phyloP scores from a whole-genome alignment of 2,329 filamentous ascomycete genomes.

The Leptosphaerulina australis region DNA sequence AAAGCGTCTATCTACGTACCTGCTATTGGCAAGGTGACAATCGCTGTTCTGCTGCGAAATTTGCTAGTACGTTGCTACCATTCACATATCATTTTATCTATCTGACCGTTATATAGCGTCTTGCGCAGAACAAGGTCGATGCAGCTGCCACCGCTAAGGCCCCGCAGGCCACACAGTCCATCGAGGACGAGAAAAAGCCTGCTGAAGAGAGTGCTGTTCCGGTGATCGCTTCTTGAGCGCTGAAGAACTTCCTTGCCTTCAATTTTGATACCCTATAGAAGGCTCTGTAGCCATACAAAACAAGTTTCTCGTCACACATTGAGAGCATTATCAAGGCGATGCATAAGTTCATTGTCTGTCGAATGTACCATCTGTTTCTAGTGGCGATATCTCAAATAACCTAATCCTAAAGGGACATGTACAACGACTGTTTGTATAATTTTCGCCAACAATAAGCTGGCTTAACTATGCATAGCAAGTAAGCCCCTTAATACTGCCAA shows the following conservation, averaged over 20 bases:
- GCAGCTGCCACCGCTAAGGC: constrained; percentile 26
- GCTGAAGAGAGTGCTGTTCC: constrained; percentile 26
- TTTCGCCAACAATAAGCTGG: too few species aligned
- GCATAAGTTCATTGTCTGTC: background rate
- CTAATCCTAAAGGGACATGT: too few species aligned
- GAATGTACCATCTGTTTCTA: background rate
- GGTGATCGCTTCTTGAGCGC: constrained; percentile 5
- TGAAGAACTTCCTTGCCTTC: background rate
- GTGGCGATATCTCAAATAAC: too few species aligned
- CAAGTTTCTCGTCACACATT: background rate
- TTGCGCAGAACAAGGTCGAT: constrained; percentile 52
- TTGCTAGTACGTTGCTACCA: constrained; percentile 69
- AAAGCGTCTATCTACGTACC: constrained; percentile 97
- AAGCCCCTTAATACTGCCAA: too few species aligned
- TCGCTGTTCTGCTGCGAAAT: constrained; percentile 87
- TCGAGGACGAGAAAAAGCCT: constrained; percentile 21
- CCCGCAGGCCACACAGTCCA: constrained; percentile 7
- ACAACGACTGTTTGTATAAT: too few species aligned
- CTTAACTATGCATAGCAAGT: too few species aligned
- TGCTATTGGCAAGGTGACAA: constrained; percentile 96
- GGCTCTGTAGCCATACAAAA: constrained; percentile 23
- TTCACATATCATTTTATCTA: background rate
- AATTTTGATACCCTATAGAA: constrained; percentile 39
- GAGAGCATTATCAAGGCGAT: too few species aligned
- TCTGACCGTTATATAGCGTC: constrained; percentile 44